Evolutionary conservation across 2,329 filamentous ascomycete species (phyloP).

Genomic region (Scedosporium aurantiacum): DNA sequence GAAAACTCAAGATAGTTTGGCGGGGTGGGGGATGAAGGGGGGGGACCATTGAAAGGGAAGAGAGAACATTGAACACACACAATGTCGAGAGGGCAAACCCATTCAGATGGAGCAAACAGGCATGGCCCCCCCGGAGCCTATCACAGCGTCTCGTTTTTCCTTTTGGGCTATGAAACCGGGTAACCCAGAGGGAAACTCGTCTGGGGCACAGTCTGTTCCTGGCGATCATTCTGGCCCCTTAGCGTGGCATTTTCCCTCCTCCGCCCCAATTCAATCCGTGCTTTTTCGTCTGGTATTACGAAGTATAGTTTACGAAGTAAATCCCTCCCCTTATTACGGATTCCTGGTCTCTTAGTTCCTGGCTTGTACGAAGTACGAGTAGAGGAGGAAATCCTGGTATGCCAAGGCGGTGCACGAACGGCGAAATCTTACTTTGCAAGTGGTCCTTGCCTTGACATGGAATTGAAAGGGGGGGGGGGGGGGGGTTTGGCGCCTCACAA

Average conservation of each 20-base stretch:
- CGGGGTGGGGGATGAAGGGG: background rate
- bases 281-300: background rate
- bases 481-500: no score
- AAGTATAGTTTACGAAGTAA: no score
- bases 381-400: no score
- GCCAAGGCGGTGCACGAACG: no score
- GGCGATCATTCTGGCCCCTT: background rate
- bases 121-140: background rate
- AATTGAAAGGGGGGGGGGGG: no score
- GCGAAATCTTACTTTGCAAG: no score
- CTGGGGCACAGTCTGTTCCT: constrained; percentile 1
- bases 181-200: constrained; percentile 2
- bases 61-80: background rate
- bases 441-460: no score
- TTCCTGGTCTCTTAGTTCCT: no score
- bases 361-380: no score
- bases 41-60: background rate
- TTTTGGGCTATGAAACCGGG: background rate
- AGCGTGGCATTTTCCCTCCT: background rate
- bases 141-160: background rate
- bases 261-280: background rate
- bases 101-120: no score
- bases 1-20: background rate
- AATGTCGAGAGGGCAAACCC: no score
- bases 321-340: no score